A percentile compares a stretch with the other conserved stretches of the same genome.
Conservation (phyloP, 83 land plant genomes). For the Thuja plicata region DNA sequence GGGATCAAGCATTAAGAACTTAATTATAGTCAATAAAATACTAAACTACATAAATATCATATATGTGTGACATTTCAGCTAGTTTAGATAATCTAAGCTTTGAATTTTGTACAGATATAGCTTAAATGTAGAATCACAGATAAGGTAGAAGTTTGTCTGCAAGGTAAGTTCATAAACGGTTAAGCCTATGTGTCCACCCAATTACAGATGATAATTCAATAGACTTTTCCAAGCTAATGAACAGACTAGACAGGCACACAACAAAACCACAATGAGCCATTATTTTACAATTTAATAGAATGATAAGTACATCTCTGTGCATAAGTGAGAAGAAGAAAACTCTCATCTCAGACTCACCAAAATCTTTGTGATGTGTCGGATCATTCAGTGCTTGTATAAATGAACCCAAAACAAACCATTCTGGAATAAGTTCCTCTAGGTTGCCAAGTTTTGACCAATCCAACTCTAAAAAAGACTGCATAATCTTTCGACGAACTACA, state of each 20-base stretch:
- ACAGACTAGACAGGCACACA: neutral
- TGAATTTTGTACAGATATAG: neutral
- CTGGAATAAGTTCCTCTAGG: slow-evolving; percentile 51
- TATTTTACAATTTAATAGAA: neutral
- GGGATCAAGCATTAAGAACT: neutral
- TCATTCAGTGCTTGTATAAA: slow-evolving; percentile 84
- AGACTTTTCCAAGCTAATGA: neutral
- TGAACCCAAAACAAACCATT: slow-evolving; percentile 76
- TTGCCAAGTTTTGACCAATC: slow-evolving; percentile 56
- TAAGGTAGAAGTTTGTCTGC: neutral
- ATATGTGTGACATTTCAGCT: neutral
- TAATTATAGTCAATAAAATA: neutral
- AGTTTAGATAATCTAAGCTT: neutral
- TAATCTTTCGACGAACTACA: slow-evolving; percentile 83
- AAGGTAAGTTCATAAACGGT: neutral
- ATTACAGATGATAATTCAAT: neutral
- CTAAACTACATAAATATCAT: neutral
- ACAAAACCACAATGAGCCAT: neutral
- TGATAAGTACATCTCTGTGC: neutral
- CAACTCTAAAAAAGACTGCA: slow-evolving; percentile 87
- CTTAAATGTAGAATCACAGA: neutral
- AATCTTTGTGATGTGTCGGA: slow-evolving; percentile 84
- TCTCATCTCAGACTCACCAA: slow-evolving; percentile 60
- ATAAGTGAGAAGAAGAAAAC: neutral
- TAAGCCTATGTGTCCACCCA: neutral